phyloP scores from a whole-genome alignment of 2,329 filamentous ascomycete species.

The Colletotrichum liaoningense region DNA sequence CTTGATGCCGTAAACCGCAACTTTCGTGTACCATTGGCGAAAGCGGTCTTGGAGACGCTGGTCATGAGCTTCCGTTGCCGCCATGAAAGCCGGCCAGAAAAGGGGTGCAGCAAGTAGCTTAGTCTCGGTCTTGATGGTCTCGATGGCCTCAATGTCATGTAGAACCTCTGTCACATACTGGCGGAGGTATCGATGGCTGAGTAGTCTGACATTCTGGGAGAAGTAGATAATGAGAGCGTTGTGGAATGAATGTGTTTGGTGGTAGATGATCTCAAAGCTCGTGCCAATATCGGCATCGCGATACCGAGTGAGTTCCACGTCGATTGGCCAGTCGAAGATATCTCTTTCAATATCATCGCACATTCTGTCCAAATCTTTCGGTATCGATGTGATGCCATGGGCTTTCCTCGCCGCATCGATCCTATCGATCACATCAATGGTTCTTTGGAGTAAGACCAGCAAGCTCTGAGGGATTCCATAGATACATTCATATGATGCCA shows the following conservation, averaged over 20 bases:
- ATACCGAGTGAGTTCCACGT: not conserved
- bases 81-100: conserved; percentile 41
- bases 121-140: conserved; percentile 37
- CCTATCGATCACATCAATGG: conserved; percentile 22
- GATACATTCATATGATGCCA: conserved; percentile 34
- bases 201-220: conserved; percentile 35
- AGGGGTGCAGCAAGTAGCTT: conserved; percentile 38
- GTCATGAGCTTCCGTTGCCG: conserved; percentile 39
- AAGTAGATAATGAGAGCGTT: conserved; percentile 43
- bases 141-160: conserved; percentile 38
- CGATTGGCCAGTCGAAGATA: conserved; percentile 33
- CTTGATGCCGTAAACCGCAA: conserved; percentile 39
- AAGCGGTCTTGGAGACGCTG: conserved; percentile 37
- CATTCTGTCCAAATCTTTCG: not conserved
- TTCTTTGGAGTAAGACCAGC: conserved; percentile 18
- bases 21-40: conserved; percentile 36
- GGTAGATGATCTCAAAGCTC: conserved; percentile 29
- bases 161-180: conserved; percentile 37
- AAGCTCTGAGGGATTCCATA: conserved; percentile 37
- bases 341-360: conserved; percentile 26
- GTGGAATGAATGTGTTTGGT: conserved; percentile 38
- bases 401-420: not conserved
- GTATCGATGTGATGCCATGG: not conserved
- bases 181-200: conserved; percentile 37
- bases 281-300: not conserved